Conservation (phyloP, 768 basidiomycete species). For the Sutorius australiensis region DNA sequence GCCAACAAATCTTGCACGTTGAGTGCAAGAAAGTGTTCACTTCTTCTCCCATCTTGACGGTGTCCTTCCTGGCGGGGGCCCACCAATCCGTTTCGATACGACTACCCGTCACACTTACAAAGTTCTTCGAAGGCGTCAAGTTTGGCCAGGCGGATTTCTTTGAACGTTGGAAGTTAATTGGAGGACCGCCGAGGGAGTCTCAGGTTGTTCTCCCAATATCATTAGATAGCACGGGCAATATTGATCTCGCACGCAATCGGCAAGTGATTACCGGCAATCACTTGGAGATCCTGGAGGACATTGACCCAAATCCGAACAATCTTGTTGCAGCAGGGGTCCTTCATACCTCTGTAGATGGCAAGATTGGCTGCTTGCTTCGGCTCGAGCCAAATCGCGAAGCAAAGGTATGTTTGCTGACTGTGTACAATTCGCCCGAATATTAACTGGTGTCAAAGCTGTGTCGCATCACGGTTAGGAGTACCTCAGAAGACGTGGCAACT, state of each 20-base stretch:
- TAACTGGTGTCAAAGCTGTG: slow-evolving; percentile 58
- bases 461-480: slow-evolving; percentile 90
- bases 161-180: slow-evolving; percentile 97
- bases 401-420: slow-evolving; percentile 53
- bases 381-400: slow-evolving; percentile 95
- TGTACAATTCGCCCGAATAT: background rate
- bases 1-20: slow-evolving; percentile 89
- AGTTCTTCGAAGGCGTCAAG: slow-evolving; percentile 93
- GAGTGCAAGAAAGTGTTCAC: slow-evolving; percentile 91
- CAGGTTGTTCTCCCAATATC: slow-evolving; percentile 83
- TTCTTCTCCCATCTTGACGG: slow-evolving; percentile 68
- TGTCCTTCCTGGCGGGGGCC: slow-evolving; percentile 91
- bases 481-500: slow-evolving; percentile 82
- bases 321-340: slow-evolving; percentile 94
- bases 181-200: slow-evolving; percentile 89
- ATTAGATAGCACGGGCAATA: slow-evolving; percentile 60
- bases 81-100: slow-evolving; percentile 82
- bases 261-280: slow-evolving; percentile 76
- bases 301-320: slow-evolving; percentile 95
- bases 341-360: slow-evolving; percentile 86
- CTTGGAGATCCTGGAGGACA: slow-evolving; percentile 71
- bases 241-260: slow-evolving; percentile 70
- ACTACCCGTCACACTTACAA: slow-evolving; percentile 82
- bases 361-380: slow-evolving; percentile 91
- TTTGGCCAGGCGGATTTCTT: slow-evolving; percentile 86